Percentiles rank a stretch among this genome's conserved stretches.
phyloP scores from a whole-genome alignment of 306 rosid species.

The Quercus robur region DNA sequence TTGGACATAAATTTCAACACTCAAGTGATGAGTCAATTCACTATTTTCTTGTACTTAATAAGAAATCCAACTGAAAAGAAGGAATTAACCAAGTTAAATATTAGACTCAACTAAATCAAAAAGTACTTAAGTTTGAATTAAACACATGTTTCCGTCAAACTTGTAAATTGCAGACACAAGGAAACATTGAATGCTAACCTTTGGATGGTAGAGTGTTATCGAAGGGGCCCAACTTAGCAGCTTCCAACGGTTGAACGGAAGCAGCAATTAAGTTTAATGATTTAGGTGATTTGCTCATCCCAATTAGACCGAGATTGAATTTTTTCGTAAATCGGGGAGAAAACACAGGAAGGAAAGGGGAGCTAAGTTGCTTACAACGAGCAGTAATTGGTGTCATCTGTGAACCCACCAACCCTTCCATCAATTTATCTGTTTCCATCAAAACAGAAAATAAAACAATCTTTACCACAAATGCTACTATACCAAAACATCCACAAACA shows the following conservation, averaged over 20 bases:
- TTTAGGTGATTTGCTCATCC: slow-evolving; percentile 8
- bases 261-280: slow-evolving; percentile 30
- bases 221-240: slow-evolving; percentile 32
- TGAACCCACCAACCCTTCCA: slow-evolving; percentile 46
- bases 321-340: slow-evolving; percentile 23
- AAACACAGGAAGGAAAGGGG: slow-evolving; percentile 18
- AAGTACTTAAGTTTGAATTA: background rate
- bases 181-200: slow-evolving; percentile 26
- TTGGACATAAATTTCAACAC: background rate
- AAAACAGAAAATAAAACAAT: slow-evolving; percentile 9
- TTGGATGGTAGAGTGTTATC: slow-evolving; percentile 49
- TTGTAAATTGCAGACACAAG: background rate
- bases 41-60: background rate
- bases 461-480: background rate
- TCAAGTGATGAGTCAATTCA: background rate
- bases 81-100: background rate
- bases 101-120: background rate
- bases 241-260: slow-evolving; percentile 36
- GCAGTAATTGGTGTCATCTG: slow-evolving; percentile 35
- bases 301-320: slow-evolving; percentile 14
- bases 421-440: slow-evolving; percentile 22
- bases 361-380: slow-evolving; percentile 7
- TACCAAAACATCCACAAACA: background rate
- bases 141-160: background rate
- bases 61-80: background rate